Base-by-base conservation (phyloP, 352 stramenopile genomes). In the Pythium oligandrum region DNA sequence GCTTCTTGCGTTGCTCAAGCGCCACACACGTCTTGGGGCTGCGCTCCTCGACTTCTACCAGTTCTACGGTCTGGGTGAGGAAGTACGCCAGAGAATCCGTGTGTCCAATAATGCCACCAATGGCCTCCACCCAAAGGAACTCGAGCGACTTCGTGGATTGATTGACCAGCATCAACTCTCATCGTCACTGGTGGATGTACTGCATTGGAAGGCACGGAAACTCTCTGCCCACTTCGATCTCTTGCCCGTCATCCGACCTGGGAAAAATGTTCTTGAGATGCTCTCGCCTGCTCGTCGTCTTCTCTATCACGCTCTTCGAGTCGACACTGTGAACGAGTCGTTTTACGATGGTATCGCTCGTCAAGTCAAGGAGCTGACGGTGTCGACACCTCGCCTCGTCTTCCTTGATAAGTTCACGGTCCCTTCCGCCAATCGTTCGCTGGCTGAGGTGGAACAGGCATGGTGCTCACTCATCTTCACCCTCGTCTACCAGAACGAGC, bases 31-130 rank as follows among this genome's bases (percentile, higher is more conserved):
- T 0, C 78, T 91, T 42, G 49, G 88, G 6, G 59, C 70, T 17
- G 66, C 71, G 17, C 59, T 94, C 10, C 77, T 82, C 44, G 76
- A 86, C 38, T 76, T 94, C 34, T 94, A 94, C 48, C 58, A 74
- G 1, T 94, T 94, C 55, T 93, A 94, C 47, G 82, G 84, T 2
- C 66, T 85, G 33, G 51, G 37, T 3, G 53, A 46, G 2, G 59
- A 61, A 4, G 86, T 93, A 43, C 36, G 74, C 32, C 66, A 70
- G 36, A 71, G 71, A 4, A 92, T 77, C 53, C 73, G 80, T 8
- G 56, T 77, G 6, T 9, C 26, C 60, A 33, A 30, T n/a, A 0
- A 53, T 57, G 2, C 31, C 76, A 11, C n/a, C 62, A 1, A 63
- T 68, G 40, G 7, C 59, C 1, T 12, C n/a, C 4, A 70, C 63